Evolutionary conservation across 768 basidiomycete species (phyloP).

Genomic region (Tremella fuciformis): DNA sequence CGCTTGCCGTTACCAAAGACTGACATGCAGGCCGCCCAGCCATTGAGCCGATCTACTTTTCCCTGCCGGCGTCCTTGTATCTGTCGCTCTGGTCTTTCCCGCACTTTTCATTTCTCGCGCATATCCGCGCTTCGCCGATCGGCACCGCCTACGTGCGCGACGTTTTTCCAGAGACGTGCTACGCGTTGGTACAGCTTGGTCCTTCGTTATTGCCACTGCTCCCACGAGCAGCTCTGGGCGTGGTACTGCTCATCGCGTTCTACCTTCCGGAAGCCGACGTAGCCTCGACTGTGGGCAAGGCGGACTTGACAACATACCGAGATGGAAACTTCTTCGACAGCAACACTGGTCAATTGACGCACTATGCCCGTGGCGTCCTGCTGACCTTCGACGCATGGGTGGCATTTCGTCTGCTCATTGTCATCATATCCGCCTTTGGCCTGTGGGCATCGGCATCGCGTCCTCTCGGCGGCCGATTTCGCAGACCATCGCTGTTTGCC

Average conservation of each 20-base stretch:
- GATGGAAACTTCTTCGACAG: slow-evolving; percentile 75
- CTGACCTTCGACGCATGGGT: slow-evolving; percentile 79
- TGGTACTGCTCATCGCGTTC: slow-evolving; percentile 70
- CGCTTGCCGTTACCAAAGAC: neutral
- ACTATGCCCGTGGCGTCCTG: slow-evolving; percentile 74
- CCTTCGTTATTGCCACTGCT: slow-evolving; percentile 77
- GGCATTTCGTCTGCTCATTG: slow-evolving; percentile 67
- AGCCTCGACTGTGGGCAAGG: slow-evolving; percentile 54
- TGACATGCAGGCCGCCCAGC: slow-evolving; percentile 68
- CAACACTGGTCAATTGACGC: slow-evolving; percentile 61
- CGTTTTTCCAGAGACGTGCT: slow-evolving; percentile 76
- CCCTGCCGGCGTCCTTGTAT: slow-evolving; percentile 70
- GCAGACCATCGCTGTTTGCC: neutral
- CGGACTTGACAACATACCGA: slow-evolving; percentile 46
- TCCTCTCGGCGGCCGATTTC: slow-evolving; percentile 72
- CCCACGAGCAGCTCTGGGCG: slow-evolving; percentile 72
- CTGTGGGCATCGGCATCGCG: slow-evolving; percentile 76
- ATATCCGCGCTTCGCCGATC: slow-evolving; percentile 67
- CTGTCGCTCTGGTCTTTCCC: slow-evolving; percentile 75
- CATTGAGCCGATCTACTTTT: slow-evolving; percentile 78
- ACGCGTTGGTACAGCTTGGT: slow-evolving; percentile 78
- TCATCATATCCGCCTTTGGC: slow-evolving; percentile 70
- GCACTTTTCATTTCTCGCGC: slow-evolving; percentile 77
- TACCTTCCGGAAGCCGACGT: slow-evolving; percentile 52
- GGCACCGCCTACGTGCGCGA: slow-evolving; percentile 55